Evolutionary conservation across 208 protist species (phyloP).

Genomic region (Balamuthia mandrillaris): DNA sequence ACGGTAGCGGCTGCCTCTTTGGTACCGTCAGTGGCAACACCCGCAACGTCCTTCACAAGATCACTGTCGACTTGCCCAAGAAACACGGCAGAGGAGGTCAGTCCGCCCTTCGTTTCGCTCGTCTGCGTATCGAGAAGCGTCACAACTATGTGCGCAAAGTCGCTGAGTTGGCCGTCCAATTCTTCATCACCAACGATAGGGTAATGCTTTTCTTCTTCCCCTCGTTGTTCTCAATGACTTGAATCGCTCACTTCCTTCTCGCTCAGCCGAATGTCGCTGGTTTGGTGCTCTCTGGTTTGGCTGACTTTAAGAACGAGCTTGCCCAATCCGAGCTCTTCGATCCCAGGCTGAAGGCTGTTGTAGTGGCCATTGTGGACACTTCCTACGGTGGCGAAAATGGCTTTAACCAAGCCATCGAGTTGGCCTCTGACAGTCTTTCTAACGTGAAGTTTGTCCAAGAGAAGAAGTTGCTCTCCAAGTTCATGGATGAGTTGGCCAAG

Average conservation of each 20-base stretch:
- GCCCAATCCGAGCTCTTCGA: constrained; percentile 95
- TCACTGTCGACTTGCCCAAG: constrained; percentile 99
- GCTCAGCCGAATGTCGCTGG: constrained; percentile 93
- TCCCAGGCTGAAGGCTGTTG: constrained; percentile 90
- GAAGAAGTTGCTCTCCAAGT: constrained; percentile 97
- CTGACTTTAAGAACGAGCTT: constrained; percentile 99
- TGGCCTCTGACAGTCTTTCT: constrained; percentile 88
- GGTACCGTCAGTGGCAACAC: constrained; percentile 96
- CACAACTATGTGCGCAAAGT: constrained; percentile 99
- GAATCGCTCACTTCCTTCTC: too few relatives aligned
- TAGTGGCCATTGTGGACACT: constrained; percentile 98
- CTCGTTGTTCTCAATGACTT: too few relatives aligned
- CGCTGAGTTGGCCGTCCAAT: constrained; percentile 90
- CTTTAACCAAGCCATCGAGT: constrained; percentile 99
- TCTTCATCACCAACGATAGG: constrained; percentile 97
- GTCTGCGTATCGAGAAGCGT: constrained; percentile 98
- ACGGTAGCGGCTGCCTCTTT: constrained; percentile 95
- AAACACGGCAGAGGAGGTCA: constrained; percentile 99
- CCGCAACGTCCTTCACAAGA: constrained; percentile 94
- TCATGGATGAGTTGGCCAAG: constrained; percentile 97
- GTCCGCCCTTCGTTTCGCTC: constrained; percentile 98
- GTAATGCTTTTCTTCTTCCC: too few relatives aligned
- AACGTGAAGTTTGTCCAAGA: constrained; percentile 99
- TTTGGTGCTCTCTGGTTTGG: constrained; percentile 97
- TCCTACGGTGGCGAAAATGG: constrained; percentile 99